Evolutionary conservation across 2,329 filamentous ascomycete species (phyloP).

Genomic region (Colletotrichum orchidophilum): DNA sequence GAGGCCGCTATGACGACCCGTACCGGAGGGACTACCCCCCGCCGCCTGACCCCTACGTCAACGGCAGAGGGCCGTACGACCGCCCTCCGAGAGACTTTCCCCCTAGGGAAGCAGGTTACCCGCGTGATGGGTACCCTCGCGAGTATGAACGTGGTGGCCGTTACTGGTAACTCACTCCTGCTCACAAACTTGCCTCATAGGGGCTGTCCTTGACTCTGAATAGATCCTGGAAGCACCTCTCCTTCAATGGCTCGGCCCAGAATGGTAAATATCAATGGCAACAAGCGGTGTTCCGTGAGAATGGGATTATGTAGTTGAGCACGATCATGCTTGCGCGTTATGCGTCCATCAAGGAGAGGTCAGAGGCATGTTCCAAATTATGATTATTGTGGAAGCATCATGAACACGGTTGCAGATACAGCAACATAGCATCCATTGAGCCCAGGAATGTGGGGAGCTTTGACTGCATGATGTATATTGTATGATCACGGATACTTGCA

Average conservation of each 20-base stretch:
- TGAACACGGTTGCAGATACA: not conserved
- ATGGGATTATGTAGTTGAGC: not conserved
- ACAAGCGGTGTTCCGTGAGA: not conserved
- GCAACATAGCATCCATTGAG: not conserved
- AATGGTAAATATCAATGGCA: not conserved
- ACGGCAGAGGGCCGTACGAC: conserved; percentile 63
- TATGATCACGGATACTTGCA: conserved; percentile 26
- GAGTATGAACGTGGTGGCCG: conserved; percentile 61
- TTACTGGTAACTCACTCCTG: conserved; percentile 56
- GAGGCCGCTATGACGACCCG: conserved; percentile 78
- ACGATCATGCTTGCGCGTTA: not conserved
- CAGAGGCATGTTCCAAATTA: not conserved
- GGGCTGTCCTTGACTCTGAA: conserved; percentile 35
- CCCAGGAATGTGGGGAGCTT: not conserved
- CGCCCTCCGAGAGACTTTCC: conserved; percentile 60
- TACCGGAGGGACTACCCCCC: conserved; percentile 77
- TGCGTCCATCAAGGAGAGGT: too few species aligned
- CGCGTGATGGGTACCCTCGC: conserved; percentile 53
- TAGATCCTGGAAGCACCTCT: conserved; percentile 25
- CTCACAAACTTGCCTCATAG: conserved; percentile 24
- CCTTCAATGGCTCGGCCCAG: not conserved
- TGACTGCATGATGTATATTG: conserved; percentile 14
- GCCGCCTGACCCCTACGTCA: conserved; percentile 70
- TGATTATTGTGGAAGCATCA: not conserved
- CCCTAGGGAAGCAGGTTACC: conserved; percentile 61